Evolutionary conservation across 176 grass and related monocot species (phyloP).

Genomic region (Urochloa ruziziensis): DNA sequence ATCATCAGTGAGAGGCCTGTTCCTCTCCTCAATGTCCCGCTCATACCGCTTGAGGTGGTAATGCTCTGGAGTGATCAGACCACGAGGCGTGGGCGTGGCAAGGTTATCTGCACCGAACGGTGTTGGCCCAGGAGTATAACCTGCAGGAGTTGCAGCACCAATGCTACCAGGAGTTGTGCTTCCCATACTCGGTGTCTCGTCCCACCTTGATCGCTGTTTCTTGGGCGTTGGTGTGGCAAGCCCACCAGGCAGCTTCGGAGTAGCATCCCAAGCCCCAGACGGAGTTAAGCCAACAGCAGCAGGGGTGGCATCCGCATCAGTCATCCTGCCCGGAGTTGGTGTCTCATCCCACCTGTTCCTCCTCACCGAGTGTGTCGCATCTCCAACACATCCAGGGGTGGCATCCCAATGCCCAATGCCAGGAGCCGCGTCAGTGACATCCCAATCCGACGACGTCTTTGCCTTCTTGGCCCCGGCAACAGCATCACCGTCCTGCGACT

Average conservation of each 20-base stretch:
- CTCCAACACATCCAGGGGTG: constrained; percentile 73
- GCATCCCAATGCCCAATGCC: constrained; percentile 81
- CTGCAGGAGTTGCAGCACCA: constrained; percentile 56
- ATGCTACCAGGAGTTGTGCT: constrained; percentile 46
- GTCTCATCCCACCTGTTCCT: constrained; percentile 98
- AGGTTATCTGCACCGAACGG: constrained; percentile 74
- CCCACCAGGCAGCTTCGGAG: constrained; percentile 82
- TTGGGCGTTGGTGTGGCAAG: constrained; percentile 82
- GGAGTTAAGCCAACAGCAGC: constrained; percentile 67
- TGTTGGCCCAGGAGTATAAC: constrained; percentile 77
- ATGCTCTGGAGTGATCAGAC: constrained; percentile 77
- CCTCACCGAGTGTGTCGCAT: constrained; percentile 63
- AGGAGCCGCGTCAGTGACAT: constrained; percentile 78
- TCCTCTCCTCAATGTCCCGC: constrained; percentile 90
- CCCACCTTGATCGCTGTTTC: constrained; percentile 91
- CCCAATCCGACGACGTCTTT: constrained; percentile 72
- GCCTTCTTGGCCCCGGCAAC: constrained; percentile 55
- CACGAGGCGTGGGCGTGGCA: constrained; percentile 62
- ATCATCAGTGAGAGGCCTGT: constrained; percentile 81
- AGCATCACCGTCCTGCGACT: constrained; percentile 73
- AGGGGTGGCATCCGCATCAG: constrained; percentile 83
- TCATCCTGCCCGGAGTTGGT: constrained; percentile 77
- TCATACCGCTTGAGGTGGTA: constrained; percentile 82
- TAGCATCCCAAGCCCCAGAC: constrained; percentile 88
- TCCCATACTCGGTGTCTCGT: constrained; percentile 81